phyloP scores from a whole-genome alignment of 345 rosid genomes.

The Microcos paniculata region DNA sequence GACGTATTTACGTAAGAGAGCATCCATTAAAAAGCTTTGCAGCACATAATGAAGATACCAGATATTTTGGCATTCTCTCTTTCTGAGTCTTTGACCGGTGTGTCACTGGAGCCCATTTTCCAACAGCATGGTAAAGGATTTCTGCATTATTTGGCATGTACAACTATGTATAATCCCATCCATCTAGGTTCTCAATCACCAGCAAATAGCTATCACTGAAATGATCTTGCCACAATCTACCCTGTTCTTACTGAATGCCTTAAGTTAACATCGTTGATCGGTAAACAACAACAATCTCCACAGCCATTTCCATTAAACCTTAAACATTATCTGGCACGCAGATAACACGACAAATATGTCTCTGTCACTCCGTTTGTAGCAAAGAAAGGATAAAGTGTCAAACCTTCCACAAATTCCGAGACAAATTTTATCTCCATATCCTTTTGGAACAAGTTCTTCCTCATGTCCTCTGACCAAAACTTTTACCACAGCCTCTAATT shows the following conservation, averaged over 20 bases:
- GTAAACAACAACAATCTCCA: neutral
- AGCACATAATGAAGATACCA: neutral
- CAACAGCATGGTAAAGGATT: neutral
- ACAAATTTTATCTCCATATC: too few relatives aligned
- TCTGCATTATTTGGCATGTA: neutral
- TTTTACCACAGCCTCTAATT: neutral
- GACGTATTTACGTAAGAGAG: neutral
- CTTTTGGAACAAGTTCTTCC: too few relatives aligned
- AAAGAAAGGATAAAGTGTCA: neutral
- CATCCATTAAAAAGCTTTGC: neutral
- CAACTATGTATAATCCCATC: neutral
- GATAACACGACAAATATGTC: neutral
- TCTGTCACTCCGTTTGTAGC: neutral
- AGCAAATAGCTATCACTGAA: neutral
- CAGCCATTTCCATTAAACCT: neutral
- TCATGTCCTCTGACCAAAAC: too few relatives aligned
- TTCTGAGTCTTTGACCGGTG: neutral
- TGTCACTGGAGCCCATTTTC: neutral
- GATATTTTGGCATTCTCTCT: neutral
- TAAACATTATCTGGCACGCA: too few relatives aligned
- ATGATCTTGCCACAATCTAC: neutral
- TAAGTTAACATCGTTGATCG: neutral
- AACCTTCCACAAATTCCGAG: too few relatives aligned
- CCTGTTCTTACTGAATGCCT: neutral
- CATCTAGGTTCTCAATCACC: neutral